These are phyloP conservation scores for Corymbia calophylla DNA, from an alignment of 441 rosid species.

Conservation along the genomic window DNA sequence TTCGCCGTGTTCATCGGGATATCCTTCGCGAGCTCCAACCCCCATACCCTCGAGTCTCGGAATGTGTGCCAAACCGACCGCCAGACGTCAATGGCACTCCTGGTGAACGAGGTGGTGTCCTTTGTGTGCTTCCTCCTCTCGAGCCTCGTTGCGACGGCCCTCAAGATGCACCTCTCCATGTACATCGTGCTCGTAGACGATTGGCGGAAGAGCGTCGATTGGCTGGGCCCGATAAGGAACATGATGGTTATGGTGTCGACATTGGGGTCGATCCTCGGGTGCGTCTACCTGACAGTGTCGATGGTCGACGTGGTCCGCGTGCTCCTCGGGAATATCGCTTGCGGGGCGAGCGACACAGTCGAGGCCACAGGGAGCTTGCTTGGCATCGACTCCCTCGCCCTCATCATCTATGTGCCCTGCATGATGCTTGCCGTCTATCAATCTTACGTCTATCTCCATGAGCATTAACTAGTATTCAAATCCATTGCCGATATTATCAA, in stretches of 20 bases:
- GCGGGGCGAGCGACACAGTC: background rate
- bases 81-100: background rate
- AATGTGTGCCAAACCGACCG: conserved; percentile 8
- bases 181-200: background rate
- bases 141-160: conserved; percentile 17
- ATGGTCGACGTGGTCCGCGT: conserved; percentile 20
- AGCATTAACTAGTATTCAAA: background rate
- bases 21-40: background rate
- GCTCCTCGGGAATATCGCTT: conserved; percentile 14
- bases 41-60: conserved; percentile 5
- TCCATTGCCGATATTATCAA: background rate
- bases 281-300: conserved; percentile 13
- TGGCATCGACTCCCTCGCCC: conserved; percentile 8
- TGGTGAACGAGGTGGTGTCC: conserved; percentile 17
- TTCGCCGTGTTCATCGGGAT: background rate
- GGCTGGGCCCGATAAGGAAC: background rate
- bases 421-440: conserved; percentile 2
- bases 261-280: conserved; percentile 7
- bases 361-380: background rate
- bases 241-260: conserved; percentile 2
- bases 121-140: conserved; percentile 19
- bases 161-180: conserved; percentile 12
- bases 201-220: background rate
- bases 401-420: conserved; percentile 9
- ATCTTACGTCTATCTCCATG: background rate